Conservation (phyloP, 2,329 filamentous ascomycete species). For the Verticillium nonalfalfae region DNA sequence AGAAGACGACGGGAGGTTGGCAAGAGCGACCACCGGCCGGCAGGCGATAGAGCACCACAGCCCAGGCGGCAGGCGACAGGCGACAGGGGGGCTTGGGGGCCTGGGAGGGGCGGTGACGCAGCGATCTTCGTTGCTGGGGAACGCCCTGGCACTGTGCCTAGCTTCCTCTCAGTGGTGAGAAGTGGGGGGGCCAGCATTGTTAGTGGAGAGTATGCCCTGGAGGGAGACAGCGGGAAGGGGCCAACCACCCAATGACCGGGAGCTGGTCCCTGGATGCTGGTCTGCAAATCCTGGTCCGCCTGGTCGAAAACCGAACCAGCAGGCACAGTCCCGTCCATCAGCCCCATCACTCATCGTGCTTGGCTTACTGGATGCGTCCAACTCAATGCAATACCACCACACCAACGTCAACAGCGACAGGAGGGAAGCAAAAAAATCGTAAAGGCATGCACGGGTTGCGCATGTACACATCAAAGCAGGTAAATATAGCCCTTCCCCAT, state of each 20-base stretch:
- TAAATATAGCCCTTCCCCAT: not conserved
- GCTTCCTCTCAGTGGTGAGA: not conserved
- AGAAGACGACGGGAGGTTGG: not conserved
- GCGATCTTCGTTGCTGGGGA: conserved; percentile 12
- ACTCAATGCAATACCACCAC: not conserved
- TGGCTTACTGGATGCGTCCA: not conserved
- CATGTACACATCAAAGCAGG: not conserved
- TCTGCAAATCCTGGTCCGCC: not conserved
- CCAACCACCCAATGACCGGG: not conserved
- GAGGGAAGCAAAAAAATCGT: not conserved
- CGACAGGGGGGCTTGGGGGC: not conserved
- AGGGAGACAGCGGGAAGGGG: not conserved
- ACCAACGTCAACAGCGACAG: not conserved
- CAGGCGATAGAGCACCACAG: too few relatives aligned
- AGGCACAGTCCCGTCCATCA: not conserved
- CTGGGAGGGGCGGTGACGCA: not conserved
- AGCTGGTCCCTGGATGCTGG: not conserved
- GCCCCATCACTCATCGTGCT: not conserved
- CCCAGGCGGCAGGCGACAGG: not conserved
- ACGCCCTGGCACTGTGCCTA: conserved; percentile 1
- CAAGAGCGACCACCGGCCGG: not conserved
- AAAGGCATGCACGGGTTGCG: not conserved
- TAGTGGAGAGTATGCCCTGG: conserved; percentile 2
- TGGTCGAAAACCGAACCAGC: not conserved
- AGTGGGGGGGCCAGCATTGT: conserved; percentile 4